phyloP scores from a whole-genome alignment of 257 asterid genomes.

The Handroanthus guayacan region DNA sequence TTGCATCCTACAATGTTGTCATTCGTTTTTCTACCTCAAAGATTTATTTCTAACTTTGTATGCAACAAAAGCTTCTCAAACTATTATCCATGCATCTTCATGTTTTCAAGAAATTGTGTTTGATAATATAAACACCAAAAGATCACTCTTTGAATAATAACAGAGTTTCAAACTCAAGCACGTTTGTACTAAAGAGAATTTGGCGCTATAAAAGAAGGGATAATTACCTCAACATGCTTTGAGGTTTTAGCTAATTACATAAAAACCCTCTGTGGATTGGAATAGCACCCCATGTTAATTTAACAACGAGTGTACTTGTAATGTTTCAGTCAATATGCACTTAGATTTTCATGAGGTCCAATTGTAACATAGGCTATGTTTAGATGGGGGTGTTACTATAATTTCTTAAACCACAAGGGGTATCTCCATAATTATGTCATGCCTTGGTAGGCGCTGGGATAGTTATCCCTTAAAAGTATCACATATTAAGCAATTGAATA shows the following conservation, averaged over 20 bases:
- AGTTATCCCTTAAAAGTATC: background rate
- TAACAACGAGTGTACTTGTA: no score
- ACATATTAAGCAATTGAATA: background rate
- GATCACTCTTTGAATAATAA: background rate
- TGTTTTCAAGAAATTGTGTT: background rate
- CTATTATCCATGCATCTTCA: background rate
- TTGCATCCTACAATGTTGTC: conserved; percentile 75
- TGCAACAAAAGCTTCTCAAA: conserved; percentile 13
- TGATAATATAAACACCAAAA: background rate
- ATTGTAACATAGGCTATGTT: no score
- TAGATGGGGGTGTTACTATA: no score
- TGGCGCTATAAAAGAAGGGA: background rate
- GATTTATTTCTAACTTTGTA: conserved; percentile 1
- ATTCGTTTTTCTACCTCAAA: conserved; percentile 20
- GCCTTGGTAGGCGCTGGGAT: no score
- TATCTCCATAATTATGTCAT: no score
- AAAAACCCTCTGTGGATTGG: no score
- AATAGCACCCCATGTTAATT: no score
- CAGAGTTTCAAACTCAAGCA: background rate
- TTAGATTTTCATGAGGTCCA: no score
- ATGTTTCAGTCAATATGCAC: no score
- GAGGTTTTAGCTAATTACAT: no score
- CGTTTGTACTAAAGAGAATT: conserved; percentile 5
- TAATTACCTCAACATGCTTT: no score
- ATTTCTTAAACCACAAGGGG: no score